Percentiles rank a stretch among this genome's conserved stretches.
phyloP scores from a whole-genome alignment of 2,329 filamentous ascomycete genomes.

The Verticillium klebahnii region DNA sequence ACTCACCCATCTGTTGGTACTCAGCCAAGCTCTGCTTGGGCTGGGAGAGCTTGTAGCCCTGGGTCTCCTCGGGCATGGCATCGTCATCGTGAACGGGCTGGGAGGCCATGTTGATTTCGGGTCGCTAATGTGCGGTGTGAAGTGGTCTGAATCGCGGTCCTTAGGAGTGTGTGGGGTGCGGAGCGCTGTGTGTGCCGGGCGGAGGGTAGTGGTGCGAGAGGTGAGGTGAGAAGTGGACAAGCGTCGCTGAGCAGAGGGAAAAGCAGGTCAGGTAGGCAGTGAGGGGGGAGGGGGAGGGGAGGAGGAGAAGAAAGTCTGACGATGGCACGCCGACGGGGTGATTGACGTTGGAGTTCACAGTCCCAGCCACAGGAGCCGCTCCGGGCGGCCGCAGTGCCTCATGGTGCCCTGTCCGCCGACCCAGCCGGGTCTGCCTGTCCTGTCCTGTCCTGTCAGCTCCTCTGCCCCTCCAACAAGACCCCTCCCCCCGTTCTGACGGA shows the following conservation, averaged over 20 bases:
- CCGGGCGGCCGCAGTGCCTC: neutral
- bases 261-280: neutral
- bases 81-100: slow-evolving; percentile 59
- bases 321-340: neutral
- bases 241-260: neutral
- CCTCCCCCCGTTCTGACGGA: neutral
- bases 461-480: neutral
- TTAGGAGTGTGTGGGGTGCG: neutral
- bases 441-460: neutral
- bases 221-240: neutral
- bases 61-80: slow-evolving; percentile 78
- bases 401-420: neutral
- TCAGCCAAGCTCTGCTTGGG: slow-evolving; percentile 94
- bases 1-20: slow-evolving; percentile 88
- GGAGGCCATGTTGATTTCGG: slow-evolving; percentile 54
- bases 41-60: slow-evolving; percentile 97
- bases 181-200: neutral
- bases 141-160: neutral
- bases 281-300: neutral
- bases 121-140: slow-evolving; percentile 1
- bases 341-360: neutral
- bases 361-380: neutral
- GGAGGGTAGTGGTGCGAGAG: neutral
- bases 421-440: neutral
- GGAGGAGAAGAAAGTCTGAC: neutral